Evolutionary conservation across 345 rosid species (phyloP), one percentile per base, ranked within the genome.

Genomic region (Erodium maritimum): DNA sequence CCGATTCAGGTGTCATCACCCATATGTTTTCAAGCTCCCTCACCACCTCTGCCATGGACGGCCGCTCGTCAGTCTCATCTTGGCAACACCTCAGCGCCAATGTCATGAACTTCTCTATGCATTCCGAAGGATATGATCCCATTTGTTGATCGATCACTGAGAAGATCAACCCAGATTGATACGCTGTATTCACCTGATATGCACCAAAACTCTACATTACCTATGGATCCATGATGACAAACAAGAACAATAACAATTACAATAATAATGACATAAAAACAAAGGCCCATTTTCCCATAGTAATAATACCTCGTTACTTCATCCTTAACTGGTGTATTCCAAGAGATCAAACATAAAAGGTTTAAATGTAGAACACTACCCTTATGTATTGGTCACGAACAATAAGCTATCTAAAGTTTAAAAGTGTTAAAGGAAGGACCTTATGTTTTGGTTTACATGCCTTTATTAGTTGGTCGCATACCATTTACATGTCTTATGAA

Each of bases 121-220:
- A 85, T 61, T 93, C 91, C 0, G 77, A 71, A 53, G 96, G 96
- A 73, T 83, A 88, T n/a, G 94, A 82, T n/a, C 90, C 91, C 99
- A 93, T 89, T 60, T 74, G 70, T n/a, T 69, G 81, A 66, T 93
- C 99, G 9, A 93, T 79, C 0, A 73, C 69, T 3, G 99, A 89
- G 82, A 80, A 73, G 63, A 86, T 78, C 79, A 71, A 75, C 33
- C 96, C 87, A 4, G 96, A 79, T 58, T 85, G 80, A 66, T 83
- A 75, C 0, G 95, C 88, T 18, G 61, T 19, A 48, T 85, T 89
- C 24, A 85, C 82, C 99, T 93, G 80, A 60, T 61, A 33, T 18
- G 21, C 25, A 21, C 14, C 48, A 42, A 42, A 42, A 42, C 48
- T 14, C 0, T 42, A 42, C 48, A 14, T 42, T 42, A 42, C 48